Percentiles rank a stretch among this genome's conserved stretches.
Conservation (phyloP, 257 asterid species). For the Solanum bulbocastanum region DNA sequence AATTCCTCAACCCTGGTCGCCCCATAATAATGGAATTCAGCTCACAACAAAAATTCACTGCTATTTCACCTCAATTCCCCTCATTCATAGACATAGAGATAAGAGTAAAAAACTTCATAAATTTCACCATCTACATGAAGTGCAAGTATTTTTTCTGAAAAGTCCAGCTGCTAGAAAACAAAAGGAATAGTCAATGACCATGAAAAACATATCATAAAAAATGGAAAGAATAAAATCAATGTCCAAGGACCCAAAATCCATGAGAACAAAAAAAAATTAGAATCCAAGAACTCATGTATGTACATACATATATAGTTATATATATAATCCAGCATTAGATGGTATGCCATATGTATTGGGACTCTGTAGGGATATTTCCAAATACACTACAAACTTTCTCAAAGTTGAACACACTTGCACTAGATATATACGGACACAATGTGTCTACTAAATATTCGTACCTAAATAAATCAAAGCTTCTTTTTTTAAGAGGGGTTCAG, state of each 20-base stretch:
- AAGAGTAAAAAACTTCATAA: background rate
- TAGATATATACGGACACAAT: background rate
- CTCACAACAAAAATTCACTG: background rate
- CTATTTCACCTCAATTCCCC: background rate
- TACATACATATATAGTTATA: background rate
- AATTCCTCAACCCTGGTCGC: background rate
- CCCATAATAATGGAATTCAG: background rate
- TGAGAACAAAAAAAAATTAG: background rate
- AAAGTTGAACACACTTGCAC: background rate
- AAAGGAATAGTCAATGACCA: background rate
- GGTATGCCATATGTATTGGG: background rate
- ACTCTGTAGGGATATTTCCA: background rate
- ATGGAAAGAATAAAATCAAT: background rate
- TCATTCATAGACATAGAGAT: background rate
- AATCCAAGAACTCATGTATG: background rate
- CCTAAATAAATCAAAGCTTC: background rate
- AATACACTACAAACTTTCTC: background rate
- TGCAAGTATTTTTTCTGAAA: background rate
- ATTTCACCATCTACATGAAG: background rate
- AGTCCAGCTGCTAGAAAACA: background rate
- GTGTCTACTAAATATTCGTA: background rate
- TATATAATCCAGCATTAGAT: background rate
- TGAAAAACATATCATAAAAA: background rate
- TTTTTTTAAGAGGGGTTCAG: background rate
- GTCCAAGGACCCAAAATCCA: background rate